Conservation (phyloP, 495 filamentous ascomycete genomes). For the Hyaloscypha finlandica region DNA sequence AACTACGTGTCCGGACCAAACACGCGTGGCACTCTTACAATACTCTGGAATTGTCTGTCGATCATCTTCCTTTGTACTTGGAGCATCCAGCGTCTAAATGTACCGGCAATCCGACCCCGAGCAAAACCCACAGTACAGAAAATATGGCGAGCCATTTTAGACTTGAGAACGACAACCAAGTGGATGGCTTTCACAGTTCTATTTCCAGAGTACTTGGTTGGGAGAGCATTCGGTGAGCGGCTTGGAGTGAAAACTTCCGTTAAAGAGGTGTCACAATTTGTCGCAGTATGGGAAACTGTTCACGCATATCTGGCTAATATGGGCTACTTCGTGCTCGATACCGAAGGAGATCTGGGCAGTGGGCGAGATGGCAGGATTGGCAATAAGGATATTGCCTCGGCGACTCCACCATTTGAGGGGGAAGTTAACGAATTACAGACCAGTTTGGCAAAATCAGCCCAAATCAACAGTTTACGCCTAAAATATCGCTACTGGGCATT, state of each 20-base stretch:
- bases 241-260: conserved; percentile 15
- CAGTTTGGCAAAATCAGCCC: neutral
- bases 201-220: conserved; percentile 32
- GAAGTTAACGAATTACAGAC: neutral
- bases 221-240: conserved; percentile 20
- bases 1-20: conserved; percentile 12
- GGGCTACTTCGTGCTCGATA: conserved; percentile 36
- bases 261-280: no score
- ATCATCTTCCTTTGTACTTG: conserved; percentile 36
- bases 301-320: conserved; percentile 44
- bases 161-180: conserved; percentile 21
- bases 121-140: neutral
- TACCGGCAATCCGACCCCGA: neutral
- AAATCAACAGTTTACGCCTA: neutral
- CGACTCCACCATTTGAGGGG: no score
- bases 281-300: conserved; percentile 39
- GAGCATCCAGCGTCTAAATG: conserved; percentile 33
- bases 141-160: neutral
- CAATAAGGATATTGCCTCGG: neutral
- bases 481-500: neutral
- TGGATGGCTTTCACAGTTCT: conserved; percentile 32
- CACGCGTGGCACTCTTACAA: conserved; percentile 9
- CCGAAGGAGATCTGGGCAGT: neutral
- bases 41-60: conserved; percentile 24
- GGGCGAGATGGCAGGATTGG: neutral